Conservation (phyloP, 768 basidiomycete species). For the Lactarius akahatsu region DNA sequence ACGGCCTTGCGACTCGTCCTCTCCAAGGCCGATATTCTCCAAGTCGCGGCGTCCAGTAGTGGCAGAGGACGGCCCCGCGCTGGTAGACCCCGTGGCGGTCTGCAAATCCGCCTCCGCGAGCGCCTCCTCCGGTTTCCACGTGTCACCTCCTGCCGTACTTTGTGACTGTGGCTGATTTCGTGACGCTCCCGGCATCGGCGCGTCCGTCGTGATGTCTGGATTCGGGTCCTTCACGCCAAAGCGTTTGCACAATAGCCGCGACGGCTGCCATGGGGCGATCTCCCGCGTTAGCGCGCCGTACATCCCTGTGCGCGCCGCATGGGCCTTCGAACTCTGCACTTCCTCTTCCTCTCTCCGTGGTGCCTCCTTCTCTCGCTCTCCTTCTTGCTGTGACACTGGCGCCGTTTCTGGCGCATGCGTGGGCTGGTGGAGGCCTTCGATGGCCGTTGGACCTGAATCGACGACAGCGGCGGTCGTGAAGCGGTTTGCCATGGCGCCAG, state of each 20-base stretch:
- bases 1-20: slow-evolving; percentile 85
- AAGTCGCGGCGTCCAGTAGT: slow-evolving; percentile 46
- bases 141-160: not conserved
- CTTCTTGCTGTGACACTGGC: slow-evolving; percentile 32
- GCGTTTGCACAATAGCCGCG: slow-evolving; percentile 84
- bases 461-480: slow-evolving; percentile 80
- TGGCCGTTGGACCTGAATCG: slow-evolving; percentile 59
- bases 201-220: slow-evolving; percentile 47
- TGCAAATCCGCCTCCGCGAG: slow-evolving; percentile 25
- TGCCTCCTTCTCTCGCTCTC: slow-evolving; percentile 45
- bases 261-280: slow-evolving; percentile 72
- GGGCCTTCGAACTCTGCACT: slow-evolving; percentile 70
- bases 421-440: slow-evolving; percentile 54
- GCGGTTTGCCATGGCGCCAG: slow-evolving; percentile 90
- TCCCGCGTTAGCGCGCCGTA: slow-evolving; percentile 87
- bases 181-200: slow-evolving; percentile 26
- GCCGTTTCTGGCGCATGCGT: slow-evolving; percentile 47
- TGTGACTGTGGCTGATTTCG: not conserved
- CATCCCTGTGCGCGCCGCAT: slow-evolving; percentile 86
- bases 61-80: not conserved
- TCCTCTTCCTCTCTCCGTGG: slow-evolving; percentile 49
- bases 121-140: slow-evolving; percentile 29
- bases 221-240: slow-evolving; percentile 91
- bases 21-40: slow-evolving; percentile 84
- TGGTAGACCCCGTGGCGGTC: slow-evolving; percentile 14